Evolutionary conservation across 352 stramenopile species (phyloP).

Genomic region (Vaucheria bursata): DNA sequence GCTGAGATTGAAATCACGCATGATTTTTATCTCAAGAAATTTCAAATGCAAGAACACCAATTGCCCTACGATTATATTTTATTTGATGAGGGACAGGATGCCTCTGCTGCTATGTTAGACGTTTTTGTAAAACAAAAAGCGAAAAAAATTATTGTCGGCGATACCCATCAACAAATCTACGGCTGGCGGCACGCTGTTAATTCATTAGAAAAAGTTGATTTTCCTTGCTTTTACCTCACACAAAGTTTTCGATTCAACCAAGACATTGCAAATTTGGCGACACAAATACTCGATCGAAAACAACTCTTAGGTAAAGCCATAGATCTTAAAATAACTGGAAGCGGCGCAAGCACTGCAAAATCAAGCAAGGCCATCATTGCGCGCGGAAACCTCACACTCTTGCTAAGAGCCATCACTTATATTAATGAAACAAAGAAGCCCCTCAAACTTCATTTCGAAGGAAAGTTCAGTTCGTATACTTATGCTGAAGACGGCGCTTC

Average conservation of each 20-base stretch:
- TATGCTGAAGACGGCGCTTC: neutral
- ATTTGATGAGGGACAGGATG: conserved; percentile 16
- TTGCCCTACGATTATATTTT: conserved; percentile 14
- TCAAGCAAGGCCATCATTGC: neutral
- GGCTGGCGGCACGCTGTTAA: neutral
- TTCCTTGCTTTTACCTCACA: conserved; percentile 9
- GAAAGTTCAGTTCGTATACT: conserved; percentile 5
- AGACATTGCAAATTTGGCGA: neutral
- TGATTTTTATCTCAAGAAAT: conserved; percentile 19
- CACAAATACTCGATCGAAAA: conserved; percentile 1
- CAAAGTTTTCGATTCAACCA: conserved; percentile 13
- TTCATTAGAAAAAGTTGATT: conserved; percentile 7
- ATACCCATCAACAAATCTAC: conserved; percentile 15
- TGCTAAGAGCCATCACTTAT: conserved; percentile 2
- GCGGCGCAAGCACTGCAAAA: neutral
- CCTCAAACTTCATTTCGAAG: conserved; percentile 7
- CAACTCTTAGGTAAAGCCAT: neutral
- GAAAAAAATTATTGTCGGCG: conserved; percentile 15
- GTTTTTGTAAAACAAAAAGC: conserved; percentile 11
- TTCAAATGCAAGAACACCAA: conserved; percentile 5
- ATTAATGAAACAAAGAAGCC: neutral
- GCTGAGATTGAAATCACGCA: neutral
- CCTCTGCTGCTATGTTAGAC: conserved; percentile 6
- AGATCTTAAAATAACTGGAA: neutral
- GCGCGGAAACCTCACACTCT: conserved; percentile 3